Percentiles rank a stretch among this genome's conserved stretches.
Evolutionary conservation across 129 eudicot genomes (phyloP).

Genomic region (Kitagawia praeruptora): DNA sequence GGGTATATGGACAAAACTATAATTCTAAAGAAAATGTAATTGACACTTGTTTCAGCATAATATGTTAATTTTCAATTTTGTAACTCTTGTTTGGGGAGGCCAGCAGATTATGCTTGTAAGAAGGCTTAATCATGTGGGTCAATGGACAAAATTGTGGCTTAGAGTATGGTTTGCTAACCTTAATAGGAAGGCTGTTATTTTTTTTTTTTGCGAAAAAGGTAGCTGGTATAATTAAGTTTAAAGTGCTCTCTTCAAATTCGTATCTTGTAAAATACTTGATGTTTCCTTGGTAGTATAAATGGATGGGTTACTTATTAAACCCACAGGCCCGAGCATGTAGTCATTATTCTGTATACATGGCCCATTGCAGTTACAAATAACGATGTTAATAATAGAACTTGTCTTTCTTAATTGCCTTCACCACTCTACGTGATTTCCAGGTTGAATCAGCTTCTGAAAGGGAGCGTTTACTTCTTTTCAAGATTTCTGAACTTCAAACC

Average conservation of each 20-base stretch:
- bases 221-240: not conserved
- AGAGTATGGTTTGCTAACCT: not conserved
- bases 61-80: not conserved
- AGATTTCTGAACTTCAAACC: slow-evolving; percentile 85
- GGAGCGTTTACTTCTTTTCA: slow-evolving; percentile 67
- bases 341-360: not conserved
- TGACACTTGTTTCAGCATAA: not conserved
- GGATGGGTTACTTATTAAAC: not conserved
- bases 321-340: not conserved
- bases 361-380: not conserved
- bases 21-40: not conserved
- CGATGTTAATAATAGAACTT: not conserved
- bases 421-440: slow-evolving; percentile 24
- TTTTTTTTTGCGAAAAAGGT: not conserved
- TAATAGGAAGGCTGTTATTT: not conserved
- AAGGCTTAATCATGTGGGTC: not conserved
- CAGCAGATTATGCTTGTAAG: not conserved
- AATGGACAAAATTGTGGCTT: not conserved
- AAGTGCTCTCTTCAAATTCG: not conserved
- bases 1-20: too few relatives aligned
- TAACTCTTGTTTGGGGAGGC: not conserved
- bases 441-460: slow-evolving; percentile 77
- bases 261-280: not conserved
- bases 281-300: not conserved
- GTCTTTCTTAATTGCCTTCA: not conserved